Conservation (phyloP, 2,329 filamentous ascomycete genomes). For the Phialemonium atrogriseum region DNA sequence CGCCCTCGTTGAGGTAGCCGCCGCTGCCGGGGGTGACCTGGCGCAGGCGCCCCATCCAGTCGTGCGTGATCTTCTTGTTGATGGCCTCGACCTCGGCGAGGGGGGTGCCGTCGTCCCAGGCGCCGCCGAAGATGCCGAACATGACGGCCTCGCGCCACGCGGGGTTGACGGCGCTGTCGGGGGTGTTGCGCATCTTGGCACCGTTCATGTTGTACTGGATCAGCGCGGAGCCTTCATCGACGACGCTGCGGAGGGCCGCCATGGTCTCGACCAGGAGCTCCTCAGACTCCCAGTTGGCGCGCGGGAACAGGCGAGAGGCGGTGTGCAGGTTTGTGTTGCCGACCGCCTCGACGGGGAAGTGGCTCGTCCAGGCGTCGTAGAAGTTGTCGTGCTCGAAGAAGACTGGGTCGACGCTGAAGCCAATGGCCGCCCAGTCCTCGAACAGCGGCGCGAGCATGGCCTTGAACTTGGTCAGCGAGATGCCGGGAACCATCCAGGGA, state of each 20-base stretch:
- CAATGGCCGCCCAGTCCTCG: constrained; percentile 13
- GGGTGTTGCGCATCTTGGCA: constrained; percentile 15
- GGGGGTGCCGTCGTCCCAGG: constrained; percentile 12
- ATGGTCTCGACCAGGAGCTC: constrained; percentile 23
- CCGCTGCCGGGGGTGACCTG: constrained; percentile 9
- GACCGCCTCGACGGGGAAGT: constrained; percentile 32
- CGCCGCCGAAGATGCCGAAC: constrained; percentile 24
- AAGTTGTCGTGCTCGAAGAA: constrained; percentile 13
- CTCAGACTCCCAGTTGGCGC: constrained; percentile 8
- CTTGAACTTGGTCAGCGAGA: constrained; percentile 12
- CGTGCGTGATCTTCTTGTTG: constrained; percentile 17
- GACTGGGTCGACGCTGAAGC: constrained; percentile 13
- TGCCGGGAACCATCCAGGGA: constrained; percentile 17
- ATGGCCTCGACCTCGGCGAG: constrained; percentile 10
- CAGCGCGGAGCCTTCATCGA: constrained; percentile 31
- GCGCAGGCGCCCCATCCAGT: constrained; percentile 20
- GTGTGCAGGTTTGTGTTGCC: constrained; percentile 15
- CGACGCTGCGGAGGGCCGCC: constrained; percentile 23
- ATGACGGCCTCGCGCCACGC: constrained; percentile 36
- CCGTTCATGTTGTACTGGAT: constrained; percentile 29
- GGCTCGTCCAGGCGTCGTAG: constrained; percentile 17
- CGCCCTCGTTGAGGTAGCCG: constrained; percentile 18
- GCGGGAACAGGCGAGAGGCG: constrained; percentile 13
- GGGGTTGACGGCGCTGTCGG: constrained; percentile 35
- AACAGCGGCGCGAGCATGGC: constrained; percentile 14